Percentiles rank a stretch among this genome's conserved stretches.
These are phyloP conservation scores for Salvia rosmarinus DNA, from an alignment of 257 asterid genomes.

Conservation along the genomic window DNA sequence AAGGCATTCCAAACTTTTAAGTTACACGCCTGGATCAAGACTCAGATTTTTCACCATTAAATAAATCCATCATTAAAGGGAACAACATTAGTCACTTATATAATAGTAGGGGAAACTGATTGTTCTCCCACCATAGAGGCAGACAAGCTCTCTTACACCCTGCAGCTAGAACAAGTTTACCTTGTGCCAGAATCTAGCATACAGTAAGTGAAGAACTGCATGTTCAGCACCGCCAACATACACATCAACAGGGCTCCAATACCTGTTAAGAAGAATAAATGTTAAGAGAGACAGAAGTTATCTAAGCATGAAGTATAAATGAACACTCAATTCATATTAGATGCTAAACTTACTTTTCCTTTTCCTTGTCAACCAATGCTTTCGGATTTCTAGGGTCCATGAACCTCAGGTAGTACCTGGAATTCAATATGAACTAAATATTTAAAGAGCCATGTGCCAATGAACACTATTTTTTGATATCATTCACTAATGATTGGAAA, in stretches of 20 bases:
- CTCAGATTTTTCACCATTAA: conserved; percentile 14
- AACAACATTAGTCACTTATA: conserved; percentile 7
- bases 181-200: conserved; percentile 99
- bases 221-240: conserved; percentile 99
- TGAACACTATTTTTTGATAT: conserved; percentile 7
- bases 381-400: conserved; percentile 86
- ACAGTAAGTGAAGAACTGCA: conserved; percentile 99
- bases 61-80: not conserved
- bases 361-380: conserved; percentile 82
- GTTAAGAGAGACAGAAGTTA: conserved; percentile 19
- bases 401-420: conserved; percentile 98
- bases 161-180: conserved; percentile 38
- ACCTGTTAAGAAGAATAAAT: conserved; percentile 54
- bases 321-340: conserved; percentile 16
- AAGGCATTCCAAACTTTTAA: not conserved
- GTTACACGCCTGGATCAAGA: not conserved
- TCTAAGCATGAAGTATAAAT: conserved; percentile 22
- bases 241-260: conserved; percentile 98
- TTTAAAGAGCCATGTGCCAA: conserved; percentile 3
- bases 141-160: not conserved
- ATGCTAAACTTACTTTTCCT: conserved; percentile 66
- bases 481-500: not conserved
- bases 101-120: not conserved
- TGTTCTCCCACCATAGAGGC: conserved; percentile 15
- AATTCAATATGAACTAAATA: conserved; percentile 24